Base-by-base conservation (phyloP, 148 eudicot species). In the Pharnaceum exiguum region DNA sequence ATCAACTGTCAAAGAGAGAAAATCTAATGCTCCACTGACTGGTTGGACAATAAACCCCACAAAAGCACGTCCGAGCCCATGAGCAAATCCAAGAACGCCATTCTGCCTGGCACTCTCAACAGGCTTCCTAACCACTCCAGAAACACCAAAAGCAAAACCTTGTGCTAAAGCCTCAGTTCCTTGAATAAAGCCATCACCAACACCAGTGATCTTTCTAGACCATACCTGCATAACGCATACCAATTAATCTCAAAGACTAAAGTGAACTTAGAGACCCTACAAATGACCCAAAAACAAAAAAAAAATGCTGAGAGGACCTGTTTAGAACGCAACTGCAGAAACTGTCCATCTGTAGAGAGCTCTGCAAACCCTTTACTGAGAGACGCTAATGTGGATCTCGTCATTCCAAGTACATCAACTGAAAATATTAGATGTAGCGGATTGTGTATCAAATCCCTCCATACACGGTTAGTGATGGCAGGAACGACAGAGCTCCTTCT, bases 141-240 rank as follows among this genome's bases (percentile, higher is more conserved):
- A 79, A 32, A 94, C 83, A 23, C 99, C 99, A 78, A 94, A 94
- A 66, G 93, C 99, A 78, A 94, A 51, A 65, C 99, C 99, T 77
- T 94, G 99, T 30, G 99, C 99, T 59, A 94, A 83, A 70, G 99
- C 99, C 77, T 94, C 99, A 31, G 99, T 94, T 77, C 99, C 99
- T 79, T 94, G 96, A 18, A 67, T 77, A 59, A 94, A 31, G 65
- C 99, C 99, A 77, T 94, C 99, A 43, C 99, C 96, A 55, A 94
- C 95, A 67, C 96, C 85, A 11, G 96, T 89, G 37, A 94, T 79
- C 71, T 79, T 86, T 72, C 99, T 81, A 30, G 99, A 94, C 87
- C 87, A 82, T 36, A 85, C 95, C 99, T 93, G 77, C n/a, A 66
- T 23, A 9, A 3, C 46, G 45, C 5, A 24, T 38, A 35, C 51